phyloP scores from a whole-genome alignment of 1,284 basidiomycete genomes.

The Malassezia restricta region DNA sequence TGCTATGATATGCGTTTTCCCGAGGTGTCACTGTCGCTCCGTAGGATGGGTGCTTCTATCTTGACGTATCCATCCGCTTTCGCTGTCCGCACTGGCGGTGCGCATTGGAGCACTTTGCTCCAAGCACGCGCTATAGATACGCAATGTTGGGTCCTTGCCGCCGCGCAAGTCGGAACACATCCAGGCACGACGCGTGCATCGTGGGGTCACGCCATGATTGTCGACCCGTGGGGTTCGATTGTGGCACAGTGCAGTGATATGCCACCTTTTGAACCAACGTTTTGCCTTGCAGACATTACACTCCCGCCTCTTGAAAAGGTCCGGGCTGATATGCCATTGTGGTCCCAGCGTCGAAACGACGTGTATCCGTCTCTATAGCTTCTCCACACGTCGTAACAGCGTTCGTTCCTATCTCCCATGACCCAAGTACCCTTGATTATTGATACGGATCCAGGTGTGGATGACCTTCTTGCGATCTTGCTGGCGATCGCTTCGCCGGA shows the following conservation, averaged over 20 bases:
- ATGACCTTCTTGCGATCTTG: conserved; percentile 66
- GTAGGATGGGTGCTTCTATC: conserved; percentile 49
- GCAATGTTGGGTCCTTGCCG: conserved; percentile 46
- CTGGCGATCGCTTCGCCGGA: conserved; percentile 35
- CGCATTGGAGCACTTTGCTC: conserved; percentile 43
- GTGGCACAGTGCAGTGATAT: conserved; percentile 38
- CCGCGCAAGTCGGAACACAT: conserved; percentile 46
- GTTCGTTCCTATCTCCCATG: not conserved
- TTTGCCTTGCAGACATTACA: conserved; percentile 37
- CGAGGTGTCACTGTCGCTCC: conserved; percentile 48
- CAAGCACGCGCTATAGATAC: conserved; percentile 48
- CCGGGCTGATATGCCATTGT: conserved; percentile 39
- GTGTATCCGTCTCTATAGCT: conserved; percentile 25
- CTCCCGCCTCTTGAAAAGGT: conserved; percentile 25
- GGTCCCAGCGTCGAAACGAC: conserved; percentile 37
- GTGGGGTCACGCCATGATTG: conserved; percentile 45
- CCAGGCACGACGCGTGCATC: conserved; percentile 31
- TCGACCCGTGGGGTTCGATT: conserved; percentile 43
- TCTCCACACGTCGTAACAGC: not conserved
- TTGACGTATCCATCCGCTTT: conserved; percentile 51
- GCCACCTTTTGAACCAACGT: conserved; percentile 35
- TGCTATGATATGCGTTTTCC: conserved; percentile 53
- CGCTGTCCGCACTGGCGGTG: conserved; percentile 48
- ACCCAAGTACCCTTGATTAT: conserved; percentile 9
- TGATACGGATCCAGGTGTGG: conserved; percentile 58